Evolutionary conservation across 2,329 filamentous ascomycete species (phyloP).

Genomic region (Aureobasidium sp.): DNA sequence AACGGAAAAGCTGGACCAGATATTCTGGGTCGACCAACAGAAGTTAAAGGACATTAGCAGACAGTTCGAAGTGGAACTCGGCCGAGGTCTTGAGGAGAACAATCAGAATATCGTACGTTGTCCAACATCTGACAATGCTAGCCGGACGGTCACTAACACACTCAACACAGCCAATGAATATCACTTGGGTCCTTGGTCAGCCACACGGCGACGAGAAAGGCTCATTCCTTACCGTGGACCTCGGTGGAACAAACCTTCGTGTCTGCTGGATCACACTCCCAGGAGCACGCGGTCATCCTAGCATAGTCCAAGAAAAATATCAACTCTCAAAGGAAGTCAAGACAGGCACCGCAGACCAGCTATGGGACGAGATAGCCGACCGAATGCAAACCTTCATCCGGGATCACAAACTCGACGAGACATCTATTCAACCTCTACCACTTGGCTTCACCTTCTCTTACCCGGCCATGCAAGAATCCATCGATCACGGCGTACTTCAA

Average conservation of each 20-base stretch:
- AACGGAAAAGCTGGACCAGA: conserved; percentile 71
- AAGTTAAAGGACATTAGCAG: conserved; percentile 82
- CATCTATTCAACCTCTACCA: conserved; percentile 60
- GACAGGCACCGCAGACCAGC: conserved; percentile 74
- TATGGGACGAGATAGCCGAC: conserved; percentile 94
- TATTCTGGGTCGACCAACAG: conserved; percentile 65
- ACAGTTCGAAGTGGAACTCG: conserved; percentile 78
- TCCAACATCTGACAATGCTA: background rate
- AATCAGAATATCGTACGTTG: conserved; percentile 79
- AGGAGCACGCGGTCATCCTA: conserved; percentile 83
- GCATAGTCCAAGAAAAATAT: conserved; percentile 95
- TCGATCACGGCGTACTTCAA: conserved; percentile 87
- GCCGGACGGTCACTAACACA: background rate
- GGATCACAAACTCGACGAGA: conserved; percentile 63
- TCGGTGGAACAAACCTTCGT: conserved; percentile 92
- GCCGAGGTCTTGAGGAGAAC: conserved; percentile 73
- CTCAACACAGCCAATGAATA: conserved; percentile 67
- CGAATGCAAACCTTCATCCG: conserved; percentile 89
- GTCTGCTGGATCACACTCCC: conserved; percentile 91
- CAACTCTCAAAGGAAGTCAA: conserved; percentile 91
- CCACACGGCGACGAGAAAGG: conserved; percentile 83
- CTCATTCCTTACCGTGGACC: conserved; percentile 83
- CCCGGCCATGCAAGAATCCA: conserved; percentile 85
- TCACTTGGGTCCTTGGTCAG: conserved; percentile 91
- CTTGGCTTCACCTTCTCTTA: conserved; percentile 97